Percentiles rank a stretch among this genome's conserved stretches.
phyloP scores from a whole-genome alignment of 2,329 filamentous ascomycete genomes.

The Colletotrichum sp. region DNA sequence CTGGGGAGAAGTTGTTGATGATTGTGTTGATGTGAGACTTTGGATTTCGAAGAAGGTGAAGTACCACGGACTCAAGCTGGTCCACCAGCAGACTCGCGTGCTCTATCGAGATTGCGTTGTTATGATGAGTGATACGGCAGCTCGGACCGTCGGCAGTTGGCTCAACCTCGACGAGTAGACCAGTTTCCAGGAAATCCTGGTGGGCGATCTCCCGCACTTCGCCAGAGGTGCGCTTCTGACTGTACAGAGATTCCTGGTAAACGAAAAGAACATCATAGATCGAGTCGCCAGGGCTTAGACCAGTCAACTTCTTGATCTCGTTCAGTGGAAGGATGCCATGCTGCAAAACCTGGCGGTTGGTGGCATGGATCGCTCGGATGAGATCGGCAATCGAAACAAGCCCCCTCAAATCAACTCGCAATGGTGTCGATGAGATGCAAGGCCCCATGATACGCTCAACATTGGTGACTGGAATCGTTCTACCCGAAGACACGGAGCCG shows the following conservation, averaged over 20 bases:
- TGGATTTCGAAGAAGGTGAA: constrained; percentile 27
- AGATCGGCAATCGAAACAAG: constrained; percentile 63
- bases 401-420: constrained; percentile 65
- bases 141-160: constrained; percentile 52
- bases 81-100: constrained; percentile 62
- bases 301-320: constrained; percentile 70
- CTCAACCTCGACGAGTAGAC: constrained; percentile 77
- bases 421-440: constrained; percentile 77
- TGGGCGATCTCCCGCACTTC: constrained; percentile 62
- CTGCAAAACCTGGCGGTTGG: constrained; percentile 69
- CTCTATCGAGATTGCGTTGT: constrained; percentile 51
- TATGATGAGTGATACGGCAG: constrained; percentile 54
- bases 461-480: constrained; percentile 71
- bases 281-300: constrained; percentile 55
- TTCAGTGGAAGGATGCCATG: constrained; percentile 68
- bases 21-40: neutral
- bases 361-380: constrained; percentile 65
- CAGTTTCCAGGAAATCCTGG: constrained; percentile 77
- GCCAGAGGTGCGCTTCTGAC: constrained; percentile 24
- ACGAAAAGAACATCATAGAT: constrained; percentile 83
- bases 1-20: constrained; percentile 31
- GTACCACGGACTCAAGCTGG: constrained; percentile 64
- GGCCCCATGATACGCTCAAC: constrained; percentile 81
- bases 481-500: constrained; percentile 82
- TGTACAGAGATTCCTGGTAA: constrained; percentile 77